Percentiles rank a stretch among this genome's conserved stretches.
These are phyloP conservation scores for Jacaranda mimosifolia DNA, from an alignment of 257 asterid species.

Conservation along the genomic window DNA sequence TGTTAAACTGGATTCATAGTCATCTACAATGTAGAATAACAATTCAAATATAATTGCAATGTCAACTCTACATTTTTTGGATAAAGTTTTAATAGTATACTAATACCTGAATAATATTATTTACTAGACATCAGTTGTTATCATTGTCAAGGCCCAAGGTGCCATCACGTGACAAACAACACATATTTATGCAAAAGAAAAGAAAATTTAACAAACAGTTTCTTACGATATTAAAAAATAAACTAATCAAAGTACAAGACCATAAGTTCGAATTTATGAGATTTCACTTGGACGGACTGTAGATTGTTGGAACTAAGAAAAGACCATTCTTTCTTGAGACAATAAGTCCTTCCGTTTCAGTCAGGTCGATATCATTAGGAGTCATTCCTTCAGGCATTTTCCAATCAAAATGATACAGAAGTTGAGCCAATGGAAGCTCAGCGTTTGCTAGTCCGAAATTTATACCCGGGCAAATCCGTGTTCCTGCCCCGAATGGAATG, in stretches of 20 bases:
- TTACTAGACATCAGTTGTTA: no score
- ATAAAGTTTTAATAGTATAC: no score
- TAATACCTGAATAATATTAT: no score
- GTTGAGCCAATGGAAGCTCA: constrained; percentile 39
- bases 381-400: constrained; percentile 29
- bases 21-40: no score
- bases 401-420: constrained; percentile 48
- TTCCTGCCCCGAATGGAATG: constrained; percentile 49
- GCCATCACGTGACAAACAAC: no score
- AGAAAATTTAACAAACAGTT: not conserved
- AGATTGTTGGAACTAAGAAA: constrained; percentile 17
- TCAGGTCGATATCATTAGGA: constrained; percentile 29
- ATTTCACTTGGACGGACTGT: constrained; percentile 1
- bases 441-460: constrained; percentile 29
- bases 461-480: constrained; percentile 46
- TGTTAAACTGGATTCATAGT: no score
- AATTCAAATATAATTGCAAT: no score
- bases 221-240: not conserved
- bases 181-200: no score
- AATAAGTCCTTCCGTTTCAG: constrained; percentile 35
- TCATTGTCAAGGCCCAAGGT: no score
- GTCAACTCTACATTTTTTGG: no score
- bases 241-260: not conserved
- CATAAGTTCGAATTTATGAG: not conserved
- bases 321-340: constrained; percentile 30